These are phyloP conservation scores for Heterobasidion irregulare DNA, from an alignment of 1,284 basidiomycete species.

Conservation along the genomic window DNA sequence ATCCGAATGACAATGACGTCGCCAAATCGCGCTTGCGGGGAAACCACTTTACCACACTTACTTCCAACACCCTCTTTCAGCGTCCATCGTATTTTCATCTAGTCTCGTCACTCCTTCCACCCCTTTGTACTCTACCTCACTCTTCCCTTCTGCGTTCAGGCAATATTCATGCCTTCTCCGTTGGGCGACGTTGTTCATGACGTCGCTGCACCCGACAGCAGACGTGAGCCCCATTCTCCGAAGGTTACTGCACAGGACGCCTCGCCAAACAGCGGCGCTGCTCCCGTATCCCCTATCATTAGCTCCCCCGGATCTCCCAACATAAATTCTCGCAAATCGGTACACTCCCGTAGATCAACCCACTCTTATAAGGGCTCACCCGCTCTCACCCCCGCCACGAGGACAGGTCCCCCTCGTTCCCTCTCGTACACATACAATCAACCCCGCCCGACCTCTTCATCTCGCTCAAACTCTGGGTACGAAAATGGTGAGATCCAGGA, in stretches of 20 bases:
- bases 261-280: neutral
- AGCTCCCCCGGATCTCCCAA: neutral
- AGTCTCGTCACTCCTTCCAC: neutral
- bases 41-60: too few relatives aligned
- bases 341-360: neutral
- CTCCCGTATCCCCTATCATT: neutral
- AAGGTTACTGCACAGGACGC: neutral
- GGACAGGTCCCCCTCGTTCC: constrained; percentile 69
- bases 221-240: neutral
- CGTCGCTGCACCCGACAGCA: neutral
- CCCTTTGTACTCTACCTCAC: neutral
- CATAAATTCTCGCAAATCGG: neutral
- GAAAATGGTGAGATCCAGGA: neutral
- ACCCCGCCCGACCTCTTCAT: constrained; percentile 31
- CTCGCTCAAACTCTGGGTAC: constrained; percentile 17
- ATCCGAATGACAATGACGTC: too few relatives aligned
- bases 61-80: too few relatives aligned
- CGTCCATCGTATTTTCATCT: neutral
- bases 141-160: neutral
- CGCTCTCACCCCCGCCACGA: constrained; percentile 47
- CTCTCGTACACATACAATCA: constrained; percentile 57
- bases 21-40: too few relatives aligned
- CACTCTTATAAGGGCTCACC: constrained; percentile 12
- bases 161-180: neutral
- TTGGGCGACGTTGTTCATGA: neutral